Conservation (phyloP, 169 alveolate species). For the Sarcocystis neurona region DNA sequence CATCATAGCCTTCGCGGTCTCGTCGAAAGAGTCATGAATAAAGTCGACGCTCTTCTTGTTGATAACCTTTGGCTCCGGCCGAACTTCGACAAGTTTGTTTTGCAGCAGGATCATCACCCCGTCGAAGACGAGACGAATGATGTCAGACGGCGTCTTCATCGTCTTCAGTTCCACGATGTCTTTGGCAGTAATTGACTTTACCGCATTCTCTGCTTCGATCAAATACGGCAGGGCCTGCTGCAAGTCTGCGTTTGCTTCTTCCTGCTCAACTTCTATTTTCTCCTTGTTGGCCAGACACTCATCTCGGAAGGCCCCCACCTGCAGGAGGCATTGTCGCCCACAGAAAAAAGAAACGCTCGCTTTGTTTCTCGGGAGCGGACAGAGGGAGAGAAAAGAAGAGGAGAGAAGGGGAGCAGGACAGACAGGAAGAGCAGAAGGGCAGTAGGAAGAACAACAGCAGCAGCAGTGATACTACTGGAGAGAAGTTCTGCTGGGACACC, state of each 20-base stretch:
- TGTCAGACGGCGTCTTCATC: constrained; percentile 89
- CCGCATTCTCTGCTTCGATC: constrained; percentile 91
- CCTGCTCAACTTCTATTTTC: constrained; percentile 87
- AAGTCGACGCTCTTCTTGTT: constrained; percentile 84
- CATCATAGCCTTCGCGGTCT: constrained; percentile 85
- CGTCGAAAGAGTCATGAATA: constrained; percentile 91
- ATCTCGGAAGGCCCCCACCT: constrained; percentile 77
- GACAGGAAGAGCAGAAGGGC: not conserved
- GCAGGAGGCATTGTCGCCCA: not conserved
- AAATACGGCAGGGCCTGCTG: constrained; percentile 93
- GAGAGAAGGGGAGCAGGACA: not conserved
- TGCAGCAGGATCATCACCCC: constrained; percentile 85
- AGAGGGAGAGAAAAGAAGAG: not conserved
- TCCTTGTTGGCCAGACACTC: constrained; percentile 86
- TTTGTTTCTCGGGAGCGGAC: too few relatives aligned
- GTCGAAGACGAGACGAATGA: constrained; percentile 90
- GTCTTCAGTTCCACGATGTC: constrained; percentile 92
- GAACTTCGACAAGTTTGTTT: constrained; percentile 71
- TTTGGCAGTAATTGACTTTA: constrained; percentile 87
- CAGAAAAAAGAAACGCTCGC: not conserved
- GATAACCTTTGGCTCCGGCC: constrained; percentile 74
- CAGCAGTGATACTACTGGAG: not conserved
- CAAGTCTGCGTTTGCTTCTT: constrained; percentile 92
- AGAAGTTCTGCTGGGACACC: too few relatives aligned
- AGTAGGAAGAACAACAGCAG: not conserved